Conservation (phyloP, 805 yeast species). For the Saccharomycopsis sp. region DNA sequence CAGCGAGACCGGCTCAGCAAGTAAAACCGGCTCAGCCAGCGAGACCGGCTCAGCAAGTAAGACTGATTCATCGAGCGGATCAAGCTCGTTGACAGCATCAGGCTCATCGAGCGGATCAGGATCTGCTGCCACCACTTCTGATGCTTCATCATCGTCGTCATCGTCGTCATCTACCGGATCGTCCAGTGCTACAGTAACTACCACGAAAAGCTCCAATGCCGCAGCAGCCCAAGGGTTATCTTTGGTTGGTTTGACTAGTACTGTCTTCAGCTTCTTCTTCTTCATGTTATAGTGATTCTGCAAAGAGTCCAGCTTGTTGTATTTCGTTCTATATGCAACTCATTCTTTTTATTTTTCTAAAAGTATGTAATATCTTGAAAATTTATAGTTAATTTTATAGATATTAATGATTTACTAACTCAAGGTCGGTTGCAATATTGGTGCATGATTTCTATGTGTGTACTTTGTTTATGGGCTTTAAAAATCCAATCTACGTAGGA, state of each 20-base stretch:
- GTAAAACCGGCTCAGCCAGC: not conserved
- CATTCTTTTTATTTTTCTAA: no score
- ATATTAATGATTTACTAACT: no score
- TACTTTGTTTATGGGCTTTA: no score
- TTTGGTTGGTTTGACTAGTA: not conserved
- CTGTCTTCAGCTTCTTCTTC: not conserved
- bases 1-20: not conserved
- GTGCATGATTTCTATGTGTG: no score
- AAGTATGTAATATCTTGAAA: no score
- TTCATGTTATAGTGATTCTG: not conserved
- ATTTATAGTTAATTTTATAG: no score
- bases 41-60: not conserved
- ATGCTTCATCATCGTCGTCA: not conserved
- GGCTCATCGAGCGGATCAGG: not conserved
- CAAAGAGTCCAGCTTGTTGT: no score
- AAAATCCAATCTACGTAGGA: no score
- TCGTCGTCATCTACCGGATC: no score
- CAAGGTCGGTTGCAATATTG: no score
- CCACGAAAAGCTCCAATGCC: not conserved
- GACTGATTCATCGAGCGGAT: not conserved
- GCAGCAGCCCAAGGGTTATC: not conserved
- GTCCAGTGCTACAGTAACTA: not conserved
- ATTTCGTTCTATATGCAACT: no score
- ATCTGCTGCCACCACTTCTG: not conserved
- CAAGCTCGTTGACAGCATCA: no score